Evolutionary conservation across 148 eudicot species (phyloP).

Genomic region (Fagopyrum homotropicum): DNA sequence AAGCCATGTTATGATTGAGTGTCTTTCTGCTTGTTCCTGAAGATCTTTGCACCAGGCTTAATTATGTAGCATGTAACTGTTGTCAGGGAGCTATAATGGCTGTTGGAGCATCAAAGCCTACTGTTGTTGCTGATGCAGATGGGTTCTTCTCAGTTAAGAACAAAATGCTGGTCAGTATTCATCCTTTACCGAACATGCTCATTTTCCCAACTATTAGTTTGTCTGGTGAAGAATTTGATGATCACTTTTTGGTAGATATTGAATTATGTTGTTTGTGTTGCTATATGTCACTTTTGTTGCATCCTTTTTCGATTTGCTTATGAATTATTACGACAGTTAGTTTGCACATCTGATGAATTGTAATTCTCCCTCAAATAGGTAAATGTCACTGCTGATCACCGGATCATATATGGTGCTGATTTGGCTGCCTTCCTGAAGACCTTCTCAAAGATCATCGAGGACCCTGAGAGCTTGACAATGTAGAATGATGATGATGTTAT

Average conservation of each 20-base stretch:
- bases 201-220: neutral
- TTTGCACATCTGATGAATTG: neutral
- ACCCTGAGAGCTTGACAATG: slow-evolving; percentile 84
- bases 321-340: too few relatives aligned
- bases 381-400: slow-evolving; percentile 44
- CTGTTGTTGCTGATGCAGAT: slow-evolving; percentile 77
- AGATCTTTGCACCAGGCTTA: neutral
- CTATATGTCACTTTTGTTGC: neutral
- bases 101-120: slow-evolving; percentile 96
- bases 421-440: slow-evolving; percentile 95
- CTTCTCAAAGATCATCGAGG: slow-evolving; percentile 71
- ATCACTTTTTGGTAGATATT: too few relatives aligned
- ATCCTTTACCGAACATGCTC: neutral
- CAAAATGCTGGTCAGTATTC: slow-evolving; percentile 74
- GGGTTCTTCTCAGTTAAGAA: slow-evolving; percentile 92
- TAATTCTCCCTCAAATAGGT: slow-evolving; percentile 32
- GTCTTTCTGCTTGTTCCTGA: neutral
- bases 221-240: too few relatives aligned
- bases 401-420: slow-evolving; percentile 26
- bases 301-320: neutral
- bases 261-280: too few relatives aligned
- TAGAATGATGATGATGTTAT: slow-evolving; percentile 20
- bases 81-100: slow-evolving; percentile 97
- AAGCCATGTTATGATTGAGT: neutral
- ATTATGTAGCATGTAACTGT: neutral